Percentiles rank a stretch among this genome's conserved stretches.
Conservation (phyloP, 352 stramenopile genomes). For the Globisporangium echinulatum region DNA sequence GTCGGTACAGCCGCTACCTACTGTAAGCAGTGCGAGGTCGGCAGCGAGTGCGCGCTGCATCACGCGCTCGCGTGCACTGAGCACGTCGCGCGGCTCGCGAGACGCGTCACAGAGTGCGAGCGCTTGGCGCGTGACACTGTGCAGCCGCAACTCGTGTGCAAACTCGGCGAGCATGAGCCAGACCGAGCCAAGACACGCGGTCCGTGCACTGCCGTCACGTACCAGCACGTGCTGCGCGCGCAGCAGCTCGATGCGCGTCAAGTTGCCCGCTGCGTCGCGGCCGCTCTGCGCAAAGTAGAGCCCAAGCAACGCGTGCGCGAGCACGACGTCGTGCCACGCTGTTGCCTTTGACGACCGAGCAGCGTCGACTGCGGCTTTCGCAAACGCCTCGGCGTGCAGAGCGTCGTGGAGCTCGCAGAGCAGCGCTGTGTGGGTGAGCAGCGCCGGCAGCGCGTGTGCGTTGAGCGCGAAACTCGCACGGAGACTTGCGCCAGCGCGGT, state of each 20-base stretch:
- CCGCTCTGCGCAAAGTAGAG: constrained; percentile 45
- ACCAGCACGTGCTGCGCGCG: constrained; percentile 40
- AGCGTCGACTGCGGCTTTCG: constrained; percentile 32
- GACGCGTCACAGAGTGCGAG: constrained; percentile 35
- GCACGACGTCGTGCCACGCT: constrained; percentile 14
- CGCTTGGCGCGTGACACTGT: constrained; percentile 19
- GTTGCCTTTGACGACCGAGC: not conserved
- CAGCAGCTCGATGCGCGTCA: constrained; percentile 60
- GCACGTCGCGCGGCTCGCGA: constrained; percentile 27
- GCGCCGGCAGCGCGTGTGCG: constrained; percentile 22
- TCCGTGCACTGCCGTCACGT: constrained; percentile 11
- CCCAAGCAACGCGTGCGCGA: constrained; percentile 56
- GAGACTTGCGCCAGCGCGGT: constrained; percentile 50
- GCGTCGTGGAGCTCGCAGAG: constrained; percentile 56
- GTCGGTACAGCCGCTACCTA: too few species aligned
- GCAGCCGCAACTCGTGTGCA: constrained; percentile 37
- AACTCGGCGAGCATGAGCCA: constrained; percentile 57
- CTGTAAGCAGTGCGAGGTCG: constrained; percentile 23
- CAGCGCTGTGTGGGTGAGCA: constrained; percentile 49
- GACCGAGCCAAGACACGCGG: constrained; percentile 31
- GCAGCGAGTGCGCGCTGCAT: constrained; percentile 41
- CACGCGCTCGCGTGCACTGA: constrained; percentile 41
- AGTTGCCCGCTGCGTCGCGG: constrained; percentile 48
- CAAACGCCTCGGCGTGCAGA: constrained; percentile 28
- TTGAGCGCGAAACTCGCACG: constrained; percentile 55